Evolutionary conservation across 2,329 filamentous ascomycete species (phyloP), one percentile per base, ranked within the genome.

Genomic region (Conoideocrella luteorostrata): DNA sequence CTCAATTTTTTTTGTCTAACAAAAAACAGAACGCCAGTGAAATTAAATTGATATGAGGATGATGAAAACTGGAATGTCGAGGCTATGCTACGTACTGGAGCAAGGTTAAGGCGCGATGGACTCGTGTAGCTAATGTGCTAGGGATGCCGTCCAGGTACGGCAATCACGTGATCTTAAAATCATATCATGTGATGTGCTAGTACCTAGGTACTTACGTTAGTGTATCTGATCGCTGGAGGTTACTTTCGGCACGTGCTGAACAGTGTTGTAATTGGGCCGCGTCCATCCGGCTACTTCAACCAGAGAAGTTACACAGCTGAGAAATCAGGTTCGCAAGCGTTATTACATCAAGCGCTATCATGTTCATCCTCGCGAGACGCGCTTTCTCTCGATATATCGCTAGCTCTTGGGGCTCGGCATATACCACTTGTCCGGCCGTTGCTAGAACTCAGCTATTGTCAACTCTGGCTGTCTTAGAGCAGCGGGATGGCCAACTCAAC

Each of bases 391-490:
- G 18, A 18, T 26, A 22, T 21, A 10, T 18, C 18, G 13, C 24
- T 23, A 38, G n/a, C 12, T 15, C n/a, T 17, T 11, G 28, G 12
- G 15, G 18, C 18, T 38, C 20, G 12, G 28, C 39, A 12, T 35
- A n/a, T 20, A 22, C 39, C 7, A 30, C 22, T 15, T 23, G 15
- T 22, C 15, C 24, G 21, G 15, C 26, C 18, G 12, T 17, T 34
- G 24, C 10, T 36, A 36, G 29, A 30, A 35, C 24, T 29, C 48
- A 36, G 15, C 22, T 45, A 53, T 75, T 94, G 47, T 96, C 90
- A 40, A 93, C 90, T 28, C 78, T 98, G 45, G 91, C 91, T 36
- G 73, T 98, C 43, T 79, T 98, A 49, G 93, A 98, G 69, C 93
- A 97, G 68, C 82, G 84, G 57, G 86, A 95, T 57, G 93, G 93